These are phyloP conservation scores for Aechmea fasciata DNA, from an alignment of 176 grass and related monocot genomes.

Conservation along the genomic window DNA sequence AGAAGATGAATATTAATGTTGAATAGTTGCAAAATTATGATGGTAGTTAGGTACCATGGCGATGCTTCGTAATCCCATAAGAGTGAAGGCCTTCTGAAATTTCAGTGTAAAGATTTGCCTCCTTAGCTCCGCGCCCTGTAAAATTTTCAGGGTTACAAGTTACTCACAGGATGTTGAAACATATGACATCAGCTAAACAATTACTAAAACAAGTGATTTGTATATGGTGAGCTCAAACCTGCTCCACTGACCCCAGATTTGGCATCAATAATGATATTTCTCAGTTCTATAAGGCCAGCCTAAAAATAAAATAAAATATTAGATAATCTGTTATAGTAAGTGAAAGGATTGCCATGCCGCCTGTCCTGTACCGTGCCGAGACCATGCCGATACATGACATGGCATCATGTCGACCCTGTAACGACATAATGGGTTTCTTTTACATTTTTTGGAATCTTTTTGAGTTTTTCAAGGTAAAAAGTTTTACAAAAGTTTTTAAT, in stretches of 20 bases:
- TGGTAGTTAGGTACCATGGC: slow-evolving; percentile 49
- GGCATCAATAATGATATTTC: slow-evolving; percentile 96
- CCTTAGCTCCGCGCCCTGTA: slow-evolving; percentile 95
- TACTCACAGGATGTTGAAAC: neutral
- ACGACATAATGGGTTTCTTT: no score
- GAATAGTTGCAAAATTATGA: neutral
- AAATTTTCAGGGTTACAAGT: neutral
- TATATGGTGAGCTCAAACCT: slow-evolving; percentile 32
- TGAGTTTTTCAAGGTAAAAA: no score
- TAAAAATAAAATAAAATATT: slow-evolving; percentile 29
- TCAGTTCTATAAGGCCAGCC: slow-evolving; percentile 63
- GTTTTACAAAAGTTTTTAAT: no score
- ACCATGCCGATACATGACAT: no score
- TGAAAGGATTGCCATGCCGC: no score
- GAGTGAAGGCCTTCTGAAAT: slow-evolving; percentile 90
- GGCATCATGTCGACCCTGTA: no score
- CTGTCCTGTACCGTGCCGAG: no score
- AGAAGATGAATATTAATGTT: neutral
- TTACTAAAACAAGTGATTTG: neutral
- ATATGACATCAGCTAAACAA: neutral
- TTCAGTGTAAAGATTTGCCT: slow-evolving; percentile 97
- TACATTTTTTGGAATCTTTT: no score
- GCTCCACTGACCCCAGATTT: slow-evolving; percentile 95
- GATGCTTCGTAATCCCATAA: slow-evolving; percentile 88
- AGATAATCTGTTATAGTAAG: no score